Evolutionary conservation across 2,329 filamentous ascomycete genomes (phyloP), one percentile per base, ranked within the genome.

Genomic region (Pyricularia pennisetigena): DNA sequence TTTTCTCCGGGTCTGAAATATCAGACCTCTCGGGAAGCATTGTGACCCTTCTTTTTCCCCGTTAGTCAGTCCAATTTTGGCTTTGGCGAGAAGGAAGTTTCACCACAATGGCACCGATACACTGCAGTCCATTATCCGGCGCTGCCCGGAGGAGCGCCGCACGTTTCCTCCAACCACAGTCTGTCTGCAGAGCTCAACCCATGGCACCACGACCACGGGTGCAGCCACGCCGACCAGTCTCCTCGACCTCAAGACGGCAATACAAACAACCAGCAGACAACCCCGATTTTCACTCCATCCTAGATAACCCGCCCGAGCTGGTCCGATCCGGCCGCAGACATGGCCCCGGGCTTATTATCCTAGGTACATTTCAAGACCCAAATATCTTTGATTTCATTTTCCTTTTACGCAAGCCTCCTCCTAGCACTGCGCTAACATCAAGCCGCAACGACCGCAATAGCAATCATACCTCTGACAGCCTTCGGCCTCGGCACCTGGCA

Each of bases 401-500:
- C 6, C 10, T 23, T 63, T 20, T 26, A 14, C 28, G 57, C 24
- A 4, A 61, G 10, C 14, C 3, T 23, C 64, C 64, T 30, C 32
- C 5, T 10, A 41, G 23, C 35, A 66, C 28, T 16, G 10, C 35
- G 57, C 64, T 67, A 23, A 67, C 5, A 54, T 6, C 41, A 7
- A 54, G 41, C 41, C 49, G 32, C 41, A 49, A 57, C 3, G n/a
- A 35, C 32, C 62, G 57, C 23, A 57, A 63, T 73, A 83, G 92
- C 92, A 59, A 80, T 97, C 67, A 98, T 99, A 74, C 95, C 95
- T 65, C 79, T 97, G 70, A 97, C 94, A 0, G 93, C 95, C 12
- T 97, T 99, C 78, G 82, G 84, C 68, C 88, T 99, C 20, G 95
- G 95, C 32, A 92, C 92, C 71, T 99, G 95, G 95, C 95, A 99